phyloP scores from a whole-genome alignment of 345 rosid species.

The Gynandropsis gynandra region DNA sequence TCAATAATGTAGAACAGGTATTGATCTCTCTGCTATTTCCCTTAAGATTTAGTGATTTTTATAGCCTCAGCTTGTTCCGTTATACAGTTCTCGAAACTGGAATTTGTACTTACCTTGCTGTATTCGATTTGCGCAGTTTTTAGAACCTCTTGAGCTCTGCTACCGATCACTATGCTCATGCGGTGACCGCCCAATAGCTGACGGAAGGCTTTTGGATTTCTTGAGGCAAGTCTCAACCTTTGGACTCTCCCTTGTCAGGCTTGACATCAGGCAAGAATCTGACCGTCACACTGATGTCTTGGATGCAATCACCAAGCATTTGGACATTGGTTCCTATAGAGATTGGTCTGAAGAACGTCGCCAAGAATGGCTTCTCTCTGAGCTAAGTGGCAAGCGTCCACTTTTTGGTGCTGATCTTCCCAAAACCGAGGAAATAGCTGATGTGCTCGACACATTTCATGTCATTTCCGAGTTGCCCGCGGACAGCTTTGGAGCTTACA shows the following conservation, averaged over 20 bases:
- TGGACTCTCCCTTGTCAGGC: slow-evolving; percentile 88
- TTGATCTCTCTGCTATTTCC: neutral
- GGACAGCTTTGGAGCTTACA: slow-evolving; percentile 88
- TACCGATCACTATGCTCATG: slow-evolving; percentile 82
- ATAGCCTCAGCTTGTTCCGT: neutral
- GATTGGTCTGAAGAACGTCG: slow-evolving; percentile 88
- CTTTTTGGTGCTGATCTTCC: slow-evolving; percentile 93
- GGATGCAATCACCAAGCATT: slow-evolving; percentile 79
- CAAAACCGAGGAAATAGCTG: slow-evolving; percentile 88
- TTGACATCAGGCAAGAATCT: slow-evolving; percentile 95
- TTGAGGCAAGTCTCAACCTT: slow-evolving; percentile 94
- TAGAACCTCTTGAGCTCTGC: slow-evolving; percentile 97
- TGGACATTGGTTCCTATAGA: slow-evolving; percentile 78
- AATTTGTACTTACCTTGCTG: slow-evolving; percentile 9
- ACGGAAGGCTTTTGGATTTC: slow-evolving; percentile 98
- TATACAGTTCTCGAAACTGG: neutral
- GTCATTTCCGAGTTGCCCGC: slow-evolving; percentile 81
- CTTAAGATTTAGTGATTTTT: too few species aligned
- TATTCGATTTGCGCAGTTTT: slow-evolving; percentile 45
- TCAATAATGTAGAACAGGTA: slow-evolving; percentile 79
- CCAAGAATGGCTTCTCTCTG: slow-evolving; percentile 92
- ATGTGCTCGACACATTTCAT: slow-evolving; percentile 76
- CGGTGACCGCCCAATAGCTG: slow-evolving; percentile 94
- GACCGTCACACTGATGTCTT: slow-evolving; percentile 93
- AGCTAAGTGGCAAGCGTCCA: slow-evolving; percentile 89